phyloP scores from a whole-genome alignment of 2,329 filamentous ascomycete genomes.

The Aschersonia sp. region DNA sequence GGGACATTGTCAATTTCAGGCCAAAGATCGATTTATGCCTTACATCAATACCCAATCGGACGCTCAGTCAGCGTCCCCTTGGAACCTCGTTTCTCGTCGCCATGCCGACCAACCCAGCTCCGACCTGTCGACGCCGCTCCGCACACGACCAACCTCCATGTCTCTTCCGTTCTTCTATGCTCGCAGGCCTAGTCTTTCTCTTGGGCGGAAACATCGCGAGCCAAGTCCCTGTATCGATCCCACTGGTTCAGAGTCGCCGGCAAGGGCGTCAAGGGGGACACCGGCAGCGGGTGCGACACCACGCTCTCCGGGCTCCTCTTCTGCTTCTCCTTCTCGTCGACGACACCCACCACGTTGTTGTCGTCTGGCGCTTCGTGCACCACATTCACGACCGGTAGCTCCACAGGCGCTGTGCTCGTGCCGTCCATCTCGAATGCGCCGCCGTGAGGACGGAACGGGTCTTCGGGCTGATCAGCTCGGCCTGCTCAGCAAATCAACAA shows the following conservation, averaged over 20 bases:
- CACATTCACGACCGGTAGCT: slow-evolving; percentile 16
- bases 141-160: too few relatives aligned
- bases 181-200: not conserved
- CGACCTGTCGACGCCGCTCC: too few relatives aligned
- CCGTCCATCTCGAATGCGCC: slow-evolving; percentile 24
- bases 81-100: too few relatives aligned
- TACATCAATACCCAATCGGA: too few relatives aligned
- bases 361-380: slow-evolving; percentile 1
- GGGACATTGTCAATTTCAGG: too few relatives aligned
- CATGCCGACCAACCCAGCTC: too few relatives aligned
- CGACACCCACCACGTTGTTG: not conserved
- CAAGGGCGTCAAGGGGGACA: not conserved
- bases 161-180: not conserved
- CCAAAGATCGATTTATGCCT: too few relatives aligned
- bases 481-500: slow-evolving; percentile 10
- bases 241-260: not conserved
- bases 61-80: too few relatives aligned
- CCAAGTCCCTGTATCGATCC: not conserved
- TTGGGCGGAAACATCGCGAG: not conserved
- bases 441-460: slow-evolving; percentile 11
- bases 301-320: too few relatives aligned
- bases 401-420: slow-evolving; percentile 14
- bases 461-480: slow-evolving; percentile 15
- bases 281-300: not conserved
- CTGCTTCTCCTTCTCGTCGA: too few relatives aligned